A percentile compares a stretch with the other conserved stretches of the same genome.
Conservation (phyloP, 73 alveolate species). For the Diophrys sp. region DNA sequence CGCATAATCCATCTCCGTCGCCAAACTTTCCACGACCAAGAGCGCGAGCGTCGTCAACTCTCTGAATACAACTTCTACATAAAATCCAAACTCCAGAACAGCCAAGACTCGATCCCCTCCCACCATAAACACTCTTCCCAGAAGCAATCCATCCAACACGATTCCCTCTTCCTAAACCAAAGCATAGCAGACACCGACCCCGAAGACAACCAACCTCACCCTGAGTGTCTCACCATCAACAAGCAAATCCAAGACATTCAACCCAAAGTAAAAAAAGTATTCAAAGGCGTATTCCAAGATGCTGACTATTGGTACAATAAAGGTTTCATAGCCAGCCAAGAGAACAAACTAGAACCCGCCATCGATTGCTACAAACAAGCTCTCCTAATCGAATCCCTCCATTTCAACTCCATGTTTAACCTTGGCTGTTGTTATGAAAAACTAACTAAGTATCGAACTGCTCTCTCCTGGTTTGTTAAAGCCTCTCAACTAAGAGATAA, state of each 20-base stretch:
- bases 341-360: background rate
- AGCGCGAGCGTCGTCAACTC: too few species aligned
- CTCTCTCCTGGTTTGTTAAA: background rate
- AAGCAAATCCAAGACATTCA: background rate
- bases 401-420: conserved; percentile 6
- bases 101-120: too few species aligned
- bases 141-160: too few species aligned
- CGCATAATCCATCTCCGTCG: too few species aligned
- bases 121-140: too few species aligned
- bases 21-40: too few species aligned
- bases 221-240: too few species aligned
- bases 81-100: too few species aligned
- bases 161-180: too few species aligned
- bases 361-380: conserved; percentile 20
- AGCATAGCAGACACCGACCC: too few species aligned
- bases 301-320: conserved; percentile 8
- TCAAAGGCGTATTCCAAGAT: conserved; percentile 1
- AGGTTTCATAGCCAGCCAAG: background rate
- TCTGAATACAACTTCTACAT: too few species aligned
- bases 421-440: conserved; percentile 7
- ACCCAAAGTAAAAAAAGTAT: background rate
- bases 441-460: background rate
- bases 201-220: too few species aligned
- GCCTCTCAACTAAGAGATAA: background rate
- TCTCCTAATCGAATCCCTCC: background rate